Evolutionary conservation across 805 yeast genomes (phyloP), one percentile per base, ranked within the genome.

Genomic region (Candida sanyiensis): DNA sequence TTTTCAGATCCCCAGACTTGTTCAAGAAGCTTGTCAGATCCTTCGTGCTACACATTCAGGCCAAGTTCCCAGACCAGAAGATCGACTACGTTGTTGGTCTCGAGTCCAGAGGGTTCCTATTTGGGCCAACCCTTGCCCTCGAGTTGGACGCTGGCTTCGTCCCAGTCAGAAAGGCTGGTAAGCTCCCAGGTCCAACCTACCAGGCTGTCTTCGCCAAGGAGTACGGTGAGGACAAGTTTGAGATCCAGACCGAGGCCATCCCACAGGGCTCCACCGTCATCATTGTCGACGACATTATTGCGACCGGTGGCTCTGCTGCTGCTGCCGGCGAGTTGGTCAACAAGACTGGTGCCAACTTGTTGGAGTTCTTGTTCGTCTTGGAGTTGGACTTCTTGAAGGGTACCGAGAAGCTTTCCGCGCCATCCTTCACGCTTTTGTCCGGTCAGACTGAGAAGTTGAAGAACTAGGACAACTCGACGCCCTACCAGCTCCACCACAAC

Each of bases 371-470:
- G 48, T 93, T 93, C 58, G 86, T 93, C 33, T 78, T 93, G 85
- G 98, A 93, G 67, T 78, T 93, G 56, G 90, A 86, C 57, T 93
- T 90, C 76, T 76, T 93, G 60, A 82, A 88, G 58, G 99, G 98
- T 50, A 80, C 95, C 65, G 89, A 83, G 41, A 83, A 77, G 67
- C 78, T 93, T 53, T 73, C 70, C 42, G 87, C 93, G 31, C 94
- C 90, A 23, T 83, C 83, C n/a, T 89, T 77, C 71, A 93, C 98
- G 31, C 73, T 93, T 48, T 70, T 93, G 52, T 78, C 79, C 40
- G 95, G 90, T 36, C 96, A 89, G 64, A 62, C 73, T 35, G 87
- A 80, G 61, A 62, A 60, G 37, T 52, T 66, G 44, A 63, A 61
- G 38, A 51, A 47, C 33, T 48, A 32, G 27, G 7, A 8, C 11